Evolutionary conservation across 2,329 filamentous ascomycete species (phyloP).

Genomic region (Aspergillus phoenicis): DNA sequence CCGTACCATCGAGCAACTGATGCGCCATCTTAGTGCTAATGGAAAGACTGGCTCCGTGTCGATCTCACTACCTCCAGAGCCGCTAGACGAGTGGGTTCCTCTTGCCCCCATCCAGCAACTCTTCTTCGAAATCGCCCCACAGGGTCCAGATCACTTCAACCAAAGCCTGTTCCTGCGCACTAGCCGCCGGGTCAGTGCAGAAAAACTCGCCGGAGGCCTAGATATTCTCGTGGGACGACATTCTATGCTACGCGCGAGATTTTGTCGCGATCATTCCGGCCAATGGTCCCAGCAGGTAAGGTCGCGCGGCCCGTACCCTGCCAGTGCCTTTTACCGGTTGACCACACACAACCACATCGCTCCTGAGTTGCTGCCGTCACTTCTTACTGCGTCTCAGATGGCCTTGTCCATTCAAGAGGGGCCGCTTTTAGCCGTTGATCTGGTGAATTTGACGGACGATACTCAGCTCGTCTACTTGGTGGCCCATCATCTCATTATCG

Average conservation of each 20-base stretch:
- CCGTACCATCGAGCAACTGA: not conserved
- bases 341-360: not conserved
- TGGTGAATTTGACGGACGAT: not conserved
- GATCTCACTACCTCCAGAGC: not conserved
- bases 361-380: not conserved
- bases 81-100: not conserved
- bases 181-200: not conserved
- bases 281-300: slow-evolving; percentile 2
- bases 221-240: slow-evolving; percentile 9
- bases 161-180: not conserved
- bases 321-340: not conserved
- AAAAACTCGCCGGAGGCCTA: not conserved
- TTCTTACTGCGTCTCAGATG: not conserved
- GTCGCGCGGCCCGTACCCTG: not conserved
- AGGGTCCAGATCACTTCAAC: not conserved
- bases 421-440: slow-evolving; percentile 2
- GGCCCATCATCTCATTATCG: slow-evolving; percentile 12
- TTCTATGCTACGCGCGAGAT: slow-evolving; percentile 19
- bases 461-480: not conserved
- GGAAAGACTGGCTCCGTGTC: no score
- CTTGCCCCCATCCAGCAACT: slow-evolving; percentile 5
- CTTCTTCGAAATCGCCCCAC: slow-evolving; percentile 3
- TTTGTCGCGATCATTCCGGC: not conserved
- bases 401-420: not conserved
- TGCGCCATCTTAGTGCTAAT: not conserved